Evolutionary conservation across 805 yeast species (phyloP).

Genomic region (Saturnispora kantuleensis): DNA sequence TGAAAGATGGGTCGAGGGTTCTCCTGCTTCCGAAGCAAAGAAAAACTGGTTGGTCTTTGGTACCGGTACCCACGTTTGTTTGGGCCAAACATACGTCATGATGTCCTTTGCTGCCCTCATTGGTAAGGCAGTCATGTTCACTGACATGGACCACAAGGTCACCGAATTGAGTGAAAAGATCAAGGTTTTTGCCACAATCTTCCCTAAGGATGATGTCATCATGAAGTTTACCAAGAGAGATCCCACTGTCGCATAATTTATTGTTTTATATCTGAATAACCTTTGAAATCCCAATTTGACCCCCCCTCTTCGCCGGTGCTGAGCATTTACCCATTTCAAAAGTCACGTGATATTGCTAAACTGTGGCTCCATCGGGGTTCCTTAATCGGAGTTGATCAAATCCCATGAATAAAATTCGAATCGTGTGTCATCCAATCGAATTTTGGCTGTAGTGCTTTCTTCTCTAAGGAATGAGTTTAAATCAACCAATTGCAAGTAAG

Average conservation of each 20-base stretch:
- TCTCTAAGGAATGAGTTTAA: neutral
- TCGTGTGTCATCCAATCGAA: slow-evolving; percentile 3
- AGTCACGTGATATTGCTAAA: slow-evolving; percentile 5
- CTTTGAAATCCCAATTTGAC: neutral
- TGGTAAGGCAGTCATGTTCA: slow-evolving; percentile 78
- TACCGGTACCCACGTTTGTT: slow-evolving; percentile 92
- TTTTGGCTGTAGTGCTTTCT: neutral
- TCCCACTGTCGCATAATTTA: slow-evolving; percentile 24
- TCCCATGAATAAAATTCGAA: slow-evolving; percentile 7
- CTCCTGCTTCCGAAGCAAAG: slow-evolving; percentile 63
- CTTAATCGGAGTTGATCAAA: slow-evolving; percentile 6
- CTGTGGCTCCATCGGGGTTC: neutral
- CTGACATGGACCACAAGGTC: slow-evolving; percentile 73
- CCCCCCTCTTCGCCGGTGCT: neutral
- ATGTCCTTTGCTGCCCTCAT: slow-evolving; percentile 81
- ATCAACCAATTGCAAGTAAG: slow-evolving; percentile 5
- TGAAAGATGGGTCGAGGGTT: slow-evolving; percentile 85
- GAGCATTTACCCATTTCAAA: neutral
- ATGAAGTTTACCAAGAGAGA: slow-evolving; percentile 65
- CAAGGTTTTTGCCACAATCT: slow-evolving; percentile 94
- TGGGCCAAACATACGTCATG: slow-evolving; percentile 91
- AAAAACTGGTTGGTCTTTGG: slow-evolving; percentile 97
- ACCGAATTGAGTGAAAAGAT: slow-evolving; percentile 85
- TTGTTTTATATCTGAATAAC: neutral
- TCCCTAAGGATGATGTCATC: slow-evolving; percentile 92